Conservation (phyloP, 1,284 basidiomycete species). For the Ganoderma resinaceum region DNA sequence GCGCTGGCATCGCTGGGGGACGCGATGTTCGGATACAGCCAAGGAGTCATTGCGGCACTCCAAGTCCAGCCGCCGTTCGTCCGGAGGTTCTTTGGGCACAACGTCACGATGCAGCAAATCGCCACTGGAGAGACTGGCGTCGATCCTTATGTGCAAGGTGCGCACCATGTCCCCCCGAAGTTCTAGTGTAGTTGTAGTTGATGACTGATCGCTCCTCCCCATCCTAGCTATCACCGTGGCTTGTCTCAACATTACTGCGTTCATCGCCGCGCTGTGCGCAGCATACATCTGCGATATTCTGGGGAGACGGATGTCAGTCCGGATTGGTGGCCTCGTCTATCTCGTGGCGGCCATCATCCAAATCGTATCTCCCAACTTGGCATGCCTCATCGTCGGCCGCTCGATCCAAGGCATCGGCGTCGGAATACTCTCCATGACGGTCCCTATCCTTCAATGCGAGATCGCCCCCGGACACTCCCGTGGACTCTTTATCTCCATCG, state of each 20-base stretch:
- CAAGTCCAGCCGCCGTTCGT: conserved; percentile 62
- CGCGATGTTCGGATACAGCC: conserved; percentile 62
- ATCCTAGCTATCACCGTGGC: conserved; percentile 55
- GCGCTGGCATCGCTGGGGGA: conserved; percentile 61
- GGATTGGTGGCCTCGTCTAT: conserved; percentile 56
- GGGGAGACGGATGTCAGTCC: conserved; percentile 56
- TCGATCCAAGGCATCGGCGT: conserved; percentile 55
- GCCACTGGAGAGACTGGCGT: conserved; percentile 51
- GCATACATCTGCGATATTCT: conserved; percentile 58
- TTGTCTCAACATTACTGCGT: conserved; percentile 57
- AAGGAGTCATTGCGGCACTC: conserved; percentile 58
- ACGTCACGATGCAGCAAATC: conserved; percentile 51
- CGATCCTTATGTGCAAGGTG: conserved; percentile 55
- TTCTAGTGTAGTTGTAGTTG: background rate
- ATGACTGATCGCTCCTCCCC: conserved; percentile 8
- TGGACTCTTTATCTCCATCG: conserved; percentile 58
- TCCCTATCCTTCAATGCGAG: conserved; percentile 59
- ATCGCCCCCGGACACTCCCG: conserved; percentile 60
- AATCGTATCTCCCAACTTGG: conserved; percentile 51
- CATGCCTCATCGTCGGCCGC: conserved; percentile 51
- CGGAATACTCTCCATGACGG: conserved; percentile 61
- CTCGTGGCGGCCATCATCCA: conserved; percentile 56
- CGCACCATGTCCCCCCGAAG: conserved; percentile 17
- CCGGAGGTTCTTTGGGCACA: conserved; percentile 51
- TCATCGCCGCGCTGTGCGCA: conserved; percentile 52